Evolutionary conservation across 208 protist species (phyloP), one percentile per base, ranked within the genome.

Genomic region (Crithidia sp.): DNA sequence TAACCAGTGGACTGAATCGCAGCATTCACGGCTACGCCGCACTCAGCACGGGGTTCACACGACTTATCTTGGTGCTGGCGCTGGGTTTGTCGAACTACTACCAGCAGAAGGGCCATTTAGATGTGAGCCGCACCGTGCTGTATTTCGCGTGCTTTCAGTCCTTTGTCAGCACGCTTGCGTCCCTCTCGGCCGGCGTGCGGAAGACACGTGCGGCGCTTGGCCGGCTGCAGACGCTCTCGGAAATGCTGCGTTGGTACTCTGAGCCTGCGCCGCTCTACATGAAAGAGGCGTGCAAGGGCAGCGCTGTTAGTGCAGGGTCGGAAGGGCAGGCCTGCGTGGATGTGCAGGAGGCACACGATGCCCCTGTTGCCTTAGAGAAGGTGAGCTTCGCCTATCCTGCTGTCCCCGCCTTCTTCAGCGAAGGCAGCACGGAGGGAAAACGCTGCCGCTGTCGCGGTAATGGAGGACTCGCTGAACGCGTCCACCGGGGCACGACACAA

Each of bases 141-240:
- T 95, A 90, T 72, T 93, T 91, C 68, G 71, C 92, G 36, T 86
- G 88, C 52, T 74, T 95, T 36, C 82, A 84, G 49, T 74, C 82
- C 44, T 86, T 95, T 43, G 81, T 95, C 56, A 81, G 76, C 66
- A 64, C 72, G 16, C 55, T 91, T 4, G 58, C 68, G 37, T 59
- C 66, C 49, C 72, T 95, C 17, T 79, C 83, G 8, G 68, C 82
- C 7, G 79, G 87, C 9, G 58, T 77, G 36, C 77, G 81, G 49
- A 16, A 77, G 57, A 75, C 76, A 9, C 78, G 77, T 43, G 69
- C 77, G 4, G 74, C 81, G 50, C 63, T 95, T 7, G 85, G 82
- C 8, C 76, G 89, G 2, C 79, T 91, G 28, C 68, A 71, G 37
- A 85, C 81, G 17, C 71, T 94, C 45, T 68, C 83, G 28, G 50